Evolutionary conservation across 176 grass and related monocot genomes (phyloP).

Genomic region (Sorghum bicolor): Sorghum_bicolor_NCBIv3 NC_012877.2:4727001-4727500

Average conservation of each 20-base stretch:
- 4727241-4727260: constrained; percentile 21
- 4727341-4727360: constrained; percentile 29
- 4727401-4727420: constrained; percentile 33
- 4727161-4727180: background rate
- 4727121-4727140: background rate
- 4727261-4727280: constrained; percentile 33
- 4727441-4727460: background rate
- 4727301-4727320: constrained; percentile 42
- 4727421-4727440: constrained; percentile 36
- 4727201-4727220: background rate
- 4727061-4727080: background rate
- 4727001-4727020: background rate
- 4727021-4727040: background rate
- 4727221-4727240: background rate
- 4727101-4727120: background rate
- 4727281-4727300: constrained; percentile 36
- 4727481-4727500: background rate
- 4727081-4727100: background rate
- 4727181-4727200: background rate
- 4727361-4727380: constrained; percentile 46
- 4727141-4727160: background rate
- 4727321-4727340: constrained; percentile 23
- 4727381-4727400: constrained; percentile 29
- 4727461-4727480: background rate
- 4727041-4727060: background rate